Evolutionary conservation across 768 basidiomycete species (phyloP), one percentile per base, ranked within the genome.

Genomic region (Ramaria rubella): DNA sequence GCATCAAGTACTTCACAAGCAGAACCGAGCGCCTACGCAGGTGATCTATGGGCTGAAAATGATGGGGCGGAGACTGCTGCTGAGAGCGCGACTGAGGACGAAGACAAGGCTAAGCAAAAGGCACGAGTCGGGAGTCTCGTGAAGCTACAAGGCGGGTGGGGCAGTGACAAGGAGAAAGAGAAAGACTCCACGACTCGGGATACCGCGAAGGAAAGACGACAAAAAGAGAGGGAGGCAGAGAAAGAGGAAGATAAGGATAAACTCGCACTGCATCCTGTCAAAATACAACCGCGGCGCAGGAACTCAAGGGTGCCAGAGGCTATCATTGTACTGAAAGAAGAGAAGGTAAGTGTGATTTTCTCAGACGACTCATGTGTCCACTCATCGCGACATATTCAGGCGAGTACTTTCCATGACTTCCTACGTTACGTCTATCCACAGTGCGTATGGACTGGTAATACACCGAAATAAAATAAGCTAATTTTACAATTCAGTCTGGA

Each of bases 371-470:
- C 40, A 42, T 42, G 14, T 14, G n/a, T 38, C n/a, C 36, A 38
- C 17, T 42, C n/a, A 42, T 42, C 23, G 40, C 24, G 56, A 26
- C 56, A 34, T 8, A 12, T 15, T 30, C 51, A 87, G 81, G 90
- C 94, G 2, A 79, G 74, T 66, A 90, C 85, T 11, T 94, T 96
- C 68, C 93, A 95, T 58, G 94, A 95, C 69, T 93, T 95, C 67
- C 79, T 96, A 58, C 90, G 89, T 73, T 94, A 86, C 67, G 82
- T 94, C 51, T 95, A 96, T 69, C 94, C 94, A 19, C 89, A 94
- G 92, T 93, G 70, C 64, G 86, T 71, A 15, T 38, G n/a, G n/a
- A n/a, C n/a, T n/a, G 53, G 14, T 26, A 53, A 45, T 52, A 1
- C 12, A 57, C 33, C 23, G n/a, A 52, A 14, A 38, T 42, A 34